A percentile compares a stretch with the other conserved stretches of the same genome.
Conservation (phyloP, 1,139 yeast genomes). For the Kluyveromyces sp. region DNA sequence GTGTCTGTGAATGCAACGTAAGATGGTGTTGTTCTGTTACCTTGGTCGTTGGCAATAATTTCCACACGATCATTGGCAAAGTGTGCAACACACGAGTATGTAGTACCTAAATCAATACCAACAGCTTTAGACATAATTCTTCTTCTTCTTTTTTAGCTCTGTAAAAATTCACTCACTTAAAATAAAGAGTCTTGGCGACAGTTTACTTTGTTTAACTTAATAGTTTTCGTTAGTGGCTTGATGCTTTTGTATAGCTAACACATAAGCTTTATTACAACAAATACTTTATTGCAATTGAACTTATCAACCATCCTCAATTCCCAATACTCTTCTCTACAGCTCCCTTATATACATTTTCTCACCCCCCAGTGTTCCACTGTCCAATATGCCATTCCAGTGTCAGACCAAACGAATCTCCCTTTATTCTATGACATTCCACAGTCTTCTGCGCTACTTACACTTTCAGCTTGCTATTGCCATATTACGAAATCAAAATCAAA, state of each 20-base stretch:
- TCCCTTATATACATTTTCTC: constrained; percentile 1
- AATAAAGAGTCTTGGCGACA: background rate
- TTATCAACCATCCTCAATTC: background rate
- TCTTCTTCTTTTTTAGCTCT: no score
- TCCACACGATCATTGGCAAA: constrained; percentile 65
- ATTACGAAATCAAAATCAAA: no score
- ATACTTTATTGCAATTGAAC: no score
- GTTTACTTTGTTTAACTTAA: no score
- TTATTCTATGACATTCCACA: background rate
- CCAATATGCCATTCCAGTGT: no score
- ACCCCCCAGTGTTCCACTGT: no score
- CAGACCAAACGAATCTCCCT: background rate
- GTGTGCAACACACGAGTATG: constrained; percentile 78
- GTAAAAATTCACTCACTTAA: no score
- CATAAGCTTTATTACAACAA: no score
- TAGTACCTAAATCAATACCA: constrained; percentile 82
- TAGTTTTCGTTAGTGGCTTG: no score
- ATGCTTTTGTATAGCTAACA: no score
- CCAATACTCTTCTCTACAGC: constrained; percentile 1
- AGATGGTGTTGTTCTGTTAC: constrained; percentile 66
- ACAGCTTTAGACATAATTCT: constrained; percentile 54
- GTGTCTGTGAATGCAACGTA: constrained; percentile 62
- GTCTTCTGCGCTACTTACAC: background rate
- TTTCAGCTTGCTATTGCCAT: no score
- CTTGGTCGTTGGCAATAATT: constrained; percentile 64